Conservation (phyloP, 345 rosid species). For the Acer negundo region DNA sequence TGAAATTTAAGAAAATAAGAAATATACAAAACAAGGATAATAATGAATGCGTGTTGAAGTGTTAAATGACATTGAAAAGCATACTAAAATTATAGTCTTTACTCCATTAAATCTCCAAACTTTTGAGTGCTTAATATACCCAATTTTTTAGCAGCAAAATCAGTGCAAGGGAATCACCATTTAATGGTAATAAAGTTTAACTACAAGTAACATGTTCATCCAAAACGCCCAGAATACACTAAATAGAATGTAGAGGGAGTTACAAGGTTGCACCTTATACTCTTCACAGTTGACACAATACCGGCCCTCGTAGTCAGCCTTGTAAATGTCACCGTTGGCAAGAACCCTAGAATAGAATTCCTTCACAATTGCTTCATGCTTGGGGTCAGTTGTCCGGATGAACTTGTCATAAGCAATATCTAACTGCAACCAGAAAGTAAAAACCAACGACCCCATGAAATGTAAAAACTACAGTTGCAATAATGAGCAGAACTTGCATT, state of each 20-base stretch:
- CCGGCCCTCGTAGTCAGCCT: constrained; percentile 88
- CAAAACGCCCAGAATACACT: background rate
- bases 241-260: constrained; percentile 9
- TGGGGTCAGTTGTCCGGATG: constrained; percentile 90
- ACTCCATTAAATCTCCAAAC: background rate
- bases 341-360: constrained; percentile 82
- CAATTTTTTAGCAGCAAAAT: background rate
- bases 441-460: constrained; percentile 7
- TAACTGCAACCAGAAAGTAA: constrained; percentile 47
- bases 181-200: background rate
- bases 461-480: background rate
- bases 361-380: constrained; percentile 83
- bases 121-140: background rate
- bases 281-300: constrained; percentile 98
- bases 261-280: constrained; percentile 61
- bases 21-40: background rate
- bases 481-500: background rate
- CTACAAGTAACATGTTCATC: background rate
- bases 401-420: constrained; percentile 80
- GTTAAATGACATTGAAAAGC: background rate
- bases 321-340: constrained; percentile 85
- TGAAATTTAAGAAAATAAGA: background rate
- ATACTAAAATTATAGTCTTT: background rate
- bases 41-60: background rate
- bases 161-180: background rate